These are phyloP conservation scores for Penicillium daleae DNA, from an alignment of 495 filamentous ascomycete genomes.

Conservation along the genomic window DNA sequence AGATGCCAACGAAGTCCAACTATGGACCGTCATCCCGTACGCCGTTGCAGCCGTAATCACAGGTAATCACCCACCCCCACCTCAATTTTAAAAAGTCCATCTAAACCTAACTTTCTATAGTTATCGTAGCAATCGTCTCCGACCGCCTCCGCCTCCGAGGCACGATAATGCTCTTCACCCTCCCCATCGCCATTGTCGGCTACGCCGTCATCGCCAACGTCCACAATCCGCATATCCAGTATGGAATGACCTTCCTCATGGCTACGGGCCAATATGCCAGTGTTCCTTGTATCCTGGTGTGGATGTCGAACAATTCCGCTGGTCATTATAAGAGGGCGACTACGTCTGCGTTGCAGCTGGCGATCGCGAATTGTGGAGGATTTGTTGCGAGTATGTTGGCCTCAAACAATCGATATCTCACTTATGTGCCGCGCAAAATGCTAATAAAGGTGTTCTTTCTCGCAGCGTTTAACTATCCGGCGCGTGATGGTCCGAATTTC, in stretches of 20 bases:
- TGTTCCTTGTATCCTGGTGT: slow-evolving; percentile 56
- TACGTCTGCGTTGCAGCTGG: slow-evolving; percentile 56
- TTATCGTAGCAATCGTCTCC: slow-evolving; percentile 49
- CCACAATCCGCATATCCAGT: slow-evolving; percentile 45
- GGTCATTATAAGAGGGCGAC: slow-evolving; percentile 67
- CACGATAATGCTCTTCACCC: slow-evolving; percentile 51
- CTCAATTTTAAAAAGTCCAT: no score
- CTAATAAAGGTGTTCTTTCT: slow-evolving; percentile 34
- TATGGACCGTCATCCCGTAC: slow-evolving; percentile 88
- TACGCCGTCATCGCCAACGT: slow-evolving; percentile 54
- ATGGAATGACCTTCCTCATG: slow-evolving; percentile 60
- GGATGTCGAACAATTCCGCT: slow-evolving; percentile 61
- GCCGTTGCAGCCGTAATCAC: slow-evolving; percentile 77
- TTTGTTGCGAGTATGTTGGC: slow-evolving; percentile 57
- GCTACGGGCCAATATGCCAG: slow-evolving; percentile 54
- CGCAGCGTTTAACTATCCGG: slow-evolving; percentile 62
- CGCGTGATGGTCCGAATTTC: slow-evolving; percentile 49
- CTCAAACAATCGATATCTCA: background rate
- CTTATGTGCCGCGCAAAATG: background rate
- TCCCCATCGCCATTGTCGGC: slow-evolving; percentile 53
- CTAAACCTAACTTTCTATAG: slow-evolving; percentile 20
- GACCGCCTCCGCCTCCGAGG: slow-evolving; percentile 50
- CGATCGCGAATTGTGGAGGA: slow-evolving; percentile 60
- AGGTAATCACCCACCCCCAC: slow-evolving; percentile 56
- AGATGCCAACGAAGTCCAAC: slow-evolving; percentile 69